These are phyloP conservation scores for Graphilbum fragrans DNA, from an alignment of 2,329 filamentous ascomycete species.

Conservation along the genomic window DNA sequence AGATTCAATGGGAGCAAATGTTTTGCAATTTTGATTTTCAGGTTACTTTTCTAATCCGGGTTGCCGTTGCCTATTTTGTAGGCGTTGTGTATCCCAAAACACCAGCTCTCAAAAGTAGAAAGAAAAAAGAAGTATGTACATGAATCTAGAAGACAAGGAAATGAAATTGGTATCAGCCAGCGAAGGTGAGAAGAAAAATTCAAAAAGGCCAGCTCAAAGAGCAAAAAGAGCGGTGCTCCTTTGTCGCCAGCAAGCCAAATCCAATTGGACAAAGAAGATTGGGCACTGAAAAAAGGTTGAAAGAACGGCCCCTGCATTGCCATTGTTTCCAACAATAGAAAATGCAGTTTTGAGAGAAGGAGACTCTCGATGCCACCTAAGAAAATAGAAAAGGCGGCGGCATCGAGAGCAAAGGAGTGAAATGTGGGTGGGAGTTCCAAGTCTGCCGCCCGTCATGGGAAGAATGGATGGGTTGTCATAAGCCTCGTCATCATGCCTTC, in stretches of 20 bases:
- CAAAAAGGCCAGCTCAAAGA: not conserved
- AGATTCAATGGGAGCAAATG: too few relatives aligned
- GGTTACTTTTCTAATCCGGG: too few relatives aligned
- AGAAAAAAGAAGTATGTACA: constrained; percentile 1
- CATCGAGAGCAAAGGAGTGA: too few relatives aligned
- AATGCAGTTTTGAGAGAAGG: not conserved
- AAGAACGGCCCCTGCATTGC: not conserved
- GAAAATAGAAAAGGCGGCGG: too few relatives aligned
- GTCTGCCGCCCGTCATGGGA: too few relatives aligned
- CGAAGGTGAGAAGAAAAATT: not conserved
- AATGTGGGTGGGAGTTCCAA: too few relatives aligned
- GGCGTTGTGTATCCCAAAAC: not conserved
- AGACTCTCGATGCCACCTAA: too few relatives aligned
- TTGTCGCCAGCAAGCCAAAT: too few relatives aligned
- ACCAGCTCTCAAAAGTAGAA: not conserved
- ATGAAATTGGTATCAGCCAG: constrained; percentile 4
- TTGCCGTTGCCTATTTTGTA: too few relatives aligned
- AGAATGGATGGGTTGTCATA: too few relatives aligned
- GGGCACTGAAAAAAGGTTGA: not conserved
- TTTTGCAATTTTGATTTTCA: too few relatives aligned
- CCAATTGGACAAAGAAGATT: not conserved
- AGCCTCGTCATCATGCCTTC: constrained; percentile 3
- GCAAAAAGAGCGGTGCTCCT: not conserved
- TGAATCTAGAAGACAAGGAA: constrained; percentile 10
- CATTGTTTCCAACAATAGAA: not conserved